phyloP scores from a whole-genome alignment of 805 yeast genomes.

The Wickerhamiella domercqiae region DNA sequence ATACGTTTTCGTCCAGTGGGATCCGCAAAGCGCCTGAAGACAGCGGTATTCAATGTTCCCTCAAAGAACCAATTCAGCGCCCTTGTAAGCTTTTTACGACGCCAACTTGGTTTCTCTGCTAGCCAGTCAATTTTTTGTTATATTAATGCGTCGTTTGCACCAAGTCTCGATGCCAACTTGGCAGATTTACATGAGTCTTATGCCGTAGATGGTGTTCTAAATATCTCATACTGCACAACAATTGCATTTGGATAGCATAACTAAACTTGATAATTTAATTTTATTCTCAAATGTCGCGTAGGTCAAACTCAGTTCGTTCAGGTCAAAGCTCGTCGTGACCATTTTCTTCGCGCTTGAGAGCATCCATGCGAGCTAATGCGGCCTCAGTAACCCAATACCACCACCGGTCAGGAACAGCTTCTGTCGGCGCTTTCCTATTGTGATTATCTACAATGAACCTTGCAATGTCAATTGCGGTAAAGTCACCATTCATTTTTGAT shows the following conservation, averaged over 20 bases:
- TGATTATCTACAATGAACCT: conserved; percentile 4
- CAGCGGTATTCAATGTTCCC: conserved; percentile 32
- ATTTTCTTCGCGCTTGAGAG: conserved; percentile 4
- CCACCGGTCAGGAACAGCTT: conserved; percentile 11
- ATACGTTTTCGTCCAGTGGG: conserved; percentile 41
- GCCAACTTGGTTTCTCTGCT: conserved; percentile 22
- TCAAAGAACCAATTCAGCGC: conserved; percentile 32
- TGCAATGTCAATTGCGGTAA: conserved; percentile 6
- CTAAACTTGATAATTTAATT: no score
- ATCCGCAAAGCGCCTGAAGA: conserved; percentile 34
- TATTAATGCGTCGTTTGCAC: conserved; percentile 28
- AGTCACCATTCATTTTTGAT: conserved; percentile 5
- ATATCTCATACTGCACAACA: conserved; percentile 22
- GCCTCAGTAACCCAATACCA: conserved; percentile 13
- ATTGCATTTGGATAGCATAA: conserved; percentile 23
- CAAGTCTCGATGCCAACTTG: conserved; percentile 25
- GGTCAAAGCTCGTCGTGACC: conserved; percentile 1
- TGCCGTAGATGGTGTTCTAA: conserved; percentile 21
- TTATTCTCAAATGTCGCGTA: no score
- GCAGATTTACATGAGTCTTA: conserved; percentile 19
- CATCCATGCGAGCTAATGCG: conserved; percentile 12
- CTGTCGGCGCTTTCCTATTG: conserved; percentile 5
- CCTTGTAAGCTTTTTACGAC: conserved; percentile 30
- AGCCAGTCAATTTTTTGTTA: conserved; percentile 26
- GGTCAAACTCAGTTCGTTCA: not conserved